Percentiles rank a stretch among this genome's conserved stretches.
Conservation (phyloP, 495 filamentous ascomycete genomes). For the Usnea hakonensis region DNA sequence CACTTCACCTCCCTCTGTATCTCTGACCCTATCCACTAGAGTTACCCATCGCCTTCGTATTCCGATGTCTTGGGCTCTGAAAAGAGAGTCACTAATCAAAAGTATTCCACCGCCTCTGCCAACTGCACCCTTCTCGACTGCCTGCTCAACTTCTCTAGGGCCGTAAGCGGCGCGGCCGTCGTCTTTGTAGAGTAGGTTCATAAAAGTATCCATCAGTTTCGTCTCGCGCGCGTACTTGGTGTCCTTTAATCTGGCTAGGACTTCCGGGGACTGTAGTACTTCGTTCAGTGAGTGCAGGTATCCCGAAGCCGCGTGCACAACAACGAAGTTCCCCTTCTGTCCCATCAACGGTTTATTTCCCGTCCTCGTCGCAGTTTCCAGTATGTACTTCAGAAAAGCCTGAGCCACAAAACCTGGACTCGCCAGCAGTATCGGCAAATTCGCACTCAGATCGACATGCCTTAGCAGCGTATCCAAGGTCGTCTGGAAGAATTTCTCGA, state of each 20-base stretch:
- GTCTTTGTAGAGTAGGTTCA: slow-evolving; percentile 69
- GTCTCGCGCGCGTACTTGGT: slow-evolving; percentile 85
- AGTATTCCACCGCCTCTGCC: slow-evolving; percentile 77
- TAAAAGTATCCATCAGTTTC: slow-evolving; percentile 77
- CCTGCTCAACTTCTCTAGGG: slow-evolving; percentile 72
- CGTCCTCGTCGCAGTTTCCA: slow-evolving; percentile 58
- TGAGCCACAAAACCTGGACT: slow-evolving; percentile 82
- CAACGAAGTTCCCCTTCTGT: slow-evolving; percentile 55
- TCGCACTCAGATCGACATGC: slow-evolving; percentile 51
- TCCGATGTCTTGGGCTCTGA: slow-evolving; percentile 73
- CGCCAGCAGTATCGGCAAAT: slow-evolving; percentile 71
- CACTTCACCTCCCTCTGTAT: slow-evolving; percentile 74
- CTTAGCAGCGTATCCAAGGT: slow-evolving; percentile 67
- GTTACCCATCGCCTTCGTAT: slow-evolving; percentile 74
- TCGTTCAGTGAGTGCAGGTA: slow-evolving; percentile 82
- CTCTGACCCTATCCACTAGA: slow-evolving; percentile 86
- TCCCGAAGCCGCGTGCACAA: slow-evolving; percentile 77
- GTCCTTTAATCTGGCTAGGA: slow-evolving; percentile 66
- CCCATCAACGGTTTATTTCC: slow-evolving; percentile 57
- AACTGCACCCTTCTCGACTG: slow-evolving; percentile 82
- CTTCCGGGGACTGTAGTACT: slow-evolving; percentile 69
- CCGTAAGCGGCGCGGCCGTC: slow-evolving; percentile 92
- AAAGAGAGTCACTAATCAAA: slow-evolving; percentile 76
- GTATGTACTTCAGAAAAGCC: slow-evolving; percentile 73
- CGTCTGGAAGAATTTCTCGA: slow-evolving; percentile 74